These are phyloP conservation scores for Pseudisothecium myosuroides DNA, from an alignment of 225 moss, liverwort and hornwort genomes.

Conservation along the genomic window DNA sequence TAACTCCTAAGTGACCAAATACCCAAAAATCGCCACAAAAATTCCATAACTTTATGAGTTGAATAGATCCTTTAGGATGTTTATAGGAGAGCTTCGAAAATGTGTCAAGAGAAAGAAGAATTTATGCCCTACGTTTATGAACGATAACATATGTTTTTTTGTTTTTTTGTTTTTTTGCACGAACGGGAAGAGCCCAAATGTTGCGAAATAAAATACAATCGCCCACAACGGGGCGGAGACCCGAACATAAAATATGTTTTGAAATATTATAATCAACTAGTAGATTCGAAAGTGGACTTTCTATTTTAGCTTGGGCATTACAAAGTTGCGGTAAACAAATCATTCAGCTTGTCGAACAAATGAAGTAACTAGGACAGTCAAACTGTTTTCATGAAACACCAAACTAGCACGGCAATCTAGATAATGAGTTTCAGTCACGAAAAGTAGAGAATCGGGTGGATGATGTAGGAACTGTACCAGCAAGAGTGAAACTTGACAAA, in stretches of 20 bases:
- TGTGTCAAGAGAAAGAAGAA: not conserved
- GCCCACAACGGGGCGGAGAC: not conserved
- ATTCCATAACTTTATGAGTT: not conserved
- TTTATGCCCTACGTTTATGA: not conserved
- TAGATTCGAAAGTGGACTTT: not conserved
- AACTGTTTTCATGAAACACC: not conserved
- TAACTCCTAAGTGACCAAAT: not conserved
- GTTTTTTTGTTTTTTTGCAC: not conserved
- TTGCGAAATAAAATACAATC: not conserved
- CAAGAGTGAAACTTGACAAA: conserved; percentile 74
- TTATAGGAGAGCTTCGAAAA: not conserved
- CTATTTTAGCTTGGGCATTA: not conserved
- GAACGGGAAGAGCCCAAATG: not conserved
- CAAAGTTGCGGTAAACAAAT: not conserved
- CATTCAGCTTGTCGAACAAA: not conserved
- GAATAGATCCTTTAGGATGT: not conserved
- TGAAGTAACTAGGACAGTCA: not conserved
- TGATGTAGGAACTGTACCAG: conserved; percentile 37
- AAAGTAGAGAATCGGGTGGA: not conserved
- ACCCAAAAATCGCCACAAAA: not conserved
- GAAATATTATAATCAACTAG: not conserved
- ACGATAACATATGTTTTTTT: not conserved
- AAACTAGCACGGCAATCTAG: not conserved
- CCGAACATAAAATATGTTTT: not conserved
- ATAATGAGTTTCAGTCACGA: not conserved